A percentile compares a stretch with the other conserved stretches of the same genome.
Evolutionary conservation across 768 basidiomycete species (phyloP).

Genomic region (Termitomyces sp.): DNA sequence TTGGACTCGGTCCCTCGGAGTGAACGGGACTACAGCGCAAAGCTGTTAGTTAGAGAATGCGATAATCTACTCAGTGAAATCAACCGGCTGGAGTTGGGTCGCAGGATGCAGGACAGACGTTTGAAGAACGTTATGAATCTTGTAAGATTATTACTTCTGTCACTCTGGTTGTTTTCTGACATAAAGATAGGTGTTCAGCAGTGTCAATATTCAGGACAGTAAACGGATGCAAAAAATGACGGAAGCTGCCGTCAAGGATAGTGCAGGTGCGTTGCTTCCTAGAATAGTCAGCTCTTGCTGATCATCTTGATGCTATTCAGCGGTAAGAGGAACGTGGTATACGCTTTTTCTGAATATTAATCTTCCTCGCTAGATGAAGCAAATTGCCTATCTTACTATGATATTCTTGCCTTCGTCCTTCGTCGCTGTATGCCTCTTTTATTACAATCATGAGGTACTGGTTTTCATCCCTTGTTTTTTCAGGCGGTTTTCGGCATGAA

Average conservation of each 20-base stretch:
- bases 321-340: constrained; percentile 15
- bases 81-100: constrained; percentile 35
- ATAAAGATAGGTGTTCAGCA: constrained; percentile 47
- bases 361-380: constrained; percentile 39
- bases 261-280: constrained; percentile 32
- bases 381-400: constrained; percentile 62
- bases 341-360: not conserved
- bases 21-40: constrained; percentile 24
- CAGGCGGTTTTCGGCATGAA: constrained; percentile 64
- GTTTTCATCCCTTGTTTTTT: not conserved
- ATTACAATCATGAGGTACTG: not conserved
- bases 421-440: constrained; percentile 32
- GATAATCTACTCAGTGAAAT: constrained; percentile 48
- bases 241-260: constrained; percentile 45
- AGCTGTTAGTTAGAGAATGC: constrained; percentile 43
- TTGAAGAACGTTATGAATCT: constrained; percentile 52
- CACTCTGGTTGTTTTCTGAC: not conserved
- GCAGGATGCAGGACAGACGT: constrained; percentile 43
- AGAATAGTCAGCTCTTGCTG: not conserved
- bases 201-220: constrained; percentile 55
- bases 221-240: constrained; percentile 49
- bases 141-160: constrained; percentile 22
- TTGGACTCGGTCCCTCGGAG: constrained; percentile 32
- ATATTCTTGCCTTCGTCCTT: constrained; percentile 58
- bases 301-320: constrained; percentile 8